A percentile compares a stretch with the other conserved stretches of the same genome.
These are phyloP conservation scores for Acorus gramineus DNA, from an alignment of 106 monocot species.

Conservation along the genomic window DNA sequence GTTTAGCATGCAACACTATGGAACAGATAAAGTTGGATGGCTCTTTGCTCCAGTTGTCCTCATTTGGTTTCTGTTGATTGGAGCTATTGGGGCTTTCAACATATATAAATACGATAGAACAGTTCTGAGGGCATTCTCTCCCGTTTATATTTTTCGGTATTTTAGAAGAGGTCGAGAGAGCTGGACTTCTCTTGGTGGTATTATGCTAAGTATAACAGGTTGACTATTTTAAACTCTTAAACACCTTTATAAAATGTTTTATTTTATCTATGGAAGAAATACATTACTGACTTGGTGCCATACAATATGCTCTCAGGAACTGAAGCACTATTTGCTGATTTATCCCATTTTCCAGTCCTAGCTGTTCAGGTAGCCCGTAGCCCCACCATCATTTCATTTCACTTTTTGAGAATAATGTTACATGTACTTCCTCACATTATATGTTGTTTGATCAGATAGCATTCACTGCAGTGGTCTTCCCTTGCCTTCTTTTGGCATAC, in stretches of 20 bases:
- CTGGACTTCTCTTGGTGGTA: conserved; percentile 89
- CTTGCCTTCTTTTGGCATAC: conserved; percentile 71
- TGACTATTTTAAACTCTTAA: neutral
- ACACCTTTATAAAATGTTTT: too few species aligned
- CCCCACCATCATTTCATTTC: neutral
- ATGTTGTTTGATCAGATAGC: conserved; percentile 47
- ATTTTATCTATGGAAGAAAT: too few species aligned
- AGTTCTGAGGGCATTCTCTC: conserved; percentile 75
- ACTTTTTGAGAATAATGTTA: neutral
- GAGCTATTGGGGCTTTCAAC: conserved; percentile 63
- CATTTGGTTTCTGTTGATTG: conserved; percentile 82
- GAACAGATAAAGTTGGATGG: conserved; percentile 78
- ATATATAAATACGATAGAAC: conserved; percentile 68
- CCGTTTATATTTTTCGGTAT: conserved; percentile 62
- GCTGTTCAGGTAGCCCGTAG: conserved; percentile 14
- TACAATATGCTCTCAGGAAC: conserved; percentile 9
- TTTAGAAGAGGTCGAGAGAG: conserved; percentile 33
- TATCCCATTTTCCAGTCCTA: conserved; percentile 23
- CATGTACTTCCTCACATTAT: neutral
- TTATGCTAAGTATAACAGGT: conserved; percentile 93
- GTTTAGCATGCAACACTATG: conserved; percentile 74
- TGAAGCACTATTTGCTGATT: conserved; percentile 25
- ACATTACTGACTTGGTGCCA: too few species aligned
- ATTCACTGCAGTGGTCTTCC: conserved; percentile 69
- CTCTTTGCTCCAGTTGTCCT: conserved; percentile 87